Evolutionary conservation across 1,139 yeast genomes (phyloP).

Genomic region (Hanseniaspora sp.): DNA sequence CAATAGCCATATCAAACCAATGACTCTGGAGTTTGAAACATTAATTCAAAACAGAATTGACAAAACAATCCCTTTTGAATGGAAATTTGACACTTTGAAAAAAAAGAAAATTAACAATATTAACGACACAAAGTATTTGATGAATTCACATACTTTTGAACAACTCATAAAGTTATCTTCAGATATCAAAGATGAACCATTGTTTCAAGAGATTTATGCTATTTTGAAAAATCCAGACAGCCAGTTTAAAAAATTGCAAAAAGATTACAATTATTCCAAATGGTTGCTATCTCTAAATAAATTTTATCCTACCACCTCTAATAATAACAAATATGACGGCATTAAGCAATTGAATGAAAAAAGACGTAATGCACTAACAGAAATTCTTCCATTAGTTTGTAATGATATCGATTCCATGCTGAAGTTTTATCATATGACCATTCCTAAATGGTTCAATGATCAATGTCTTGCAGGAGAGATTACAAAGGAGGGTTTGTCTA

Average conservation of each 20-base stretch:
- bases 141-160: slow-evolving; percentile 3
- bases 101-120: background rate
- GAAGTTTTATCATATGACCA: background rate
- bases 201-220: background rate
- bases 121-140: background rate
- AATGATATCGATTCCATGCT: background rate
- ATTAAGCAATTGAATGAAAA: background rate
- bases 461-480: background rate
- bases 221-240: background rate
- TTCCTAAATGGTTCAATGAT: slow-evolving; percentile 2
- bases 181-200: background rate
- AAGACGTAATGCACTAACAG: background rate
- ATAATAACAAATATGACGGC: background rate
- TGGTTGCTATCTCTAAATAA: background rate
- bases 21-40: background rate
- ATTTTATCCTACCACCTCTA: background rate
- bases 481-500: background rate
- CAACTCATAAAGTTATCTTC: background rate
- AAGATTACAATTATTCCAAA: background rate
- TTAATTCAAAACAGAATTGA: background rate
- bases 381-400: background rate
- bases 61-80: background rate
- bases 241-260: background rate
- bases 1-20: background rate
- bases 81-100: background rate